phyloP scores from a whole-genome alignment of 164 flowering plant species.

The Cinnamomum micranthum region DNA sequence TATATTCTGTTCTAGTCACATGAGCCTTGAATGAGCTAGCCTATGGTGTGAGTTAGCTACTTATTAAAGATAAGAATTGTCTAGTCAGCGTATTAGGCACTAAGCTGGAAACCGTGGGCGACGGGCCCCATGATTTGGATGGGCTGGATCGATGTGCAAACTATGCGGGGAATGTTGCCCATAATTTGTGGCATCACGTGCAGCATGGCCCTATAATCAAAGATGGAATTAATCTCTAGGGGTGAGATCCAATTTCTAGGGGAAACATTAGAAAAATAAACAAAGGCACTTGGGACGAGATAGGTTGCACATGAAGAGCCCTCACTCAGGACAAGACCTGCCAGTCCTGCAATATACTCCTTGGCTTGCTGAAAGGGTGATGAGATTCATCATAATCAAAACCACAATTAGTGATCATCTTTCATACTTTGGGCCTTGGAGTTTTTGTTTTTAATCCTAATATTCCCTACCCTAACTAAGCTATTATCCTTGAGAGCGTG shows the following conservation, averaged over 20 bases:
- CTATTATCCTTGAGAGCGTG: no score
- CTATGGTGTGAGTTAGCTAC: no score
- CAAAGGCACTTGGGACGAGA: neutral
- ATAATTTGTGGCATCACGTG: neutral
- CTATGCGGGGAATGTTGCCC: neutral
- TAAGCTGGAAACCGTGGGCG: neutral
- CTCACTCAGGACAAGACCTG: slow-evolving; percentile 1
- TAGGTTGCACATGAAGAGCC: neutral
- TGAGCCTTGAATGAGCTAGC: no score
- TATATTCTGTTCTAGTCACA: no score
- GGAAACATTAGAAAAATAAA: neutral
- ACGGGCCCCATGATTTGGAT: neutral
- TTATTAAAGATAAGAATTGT: no score
- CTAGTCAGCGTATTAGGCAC: no score
- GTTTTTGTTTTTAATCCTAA: no score
- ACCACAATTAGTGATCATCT: no score
- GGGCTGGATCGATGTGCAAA: neutral
- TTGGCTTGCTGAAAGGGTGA: neutral
- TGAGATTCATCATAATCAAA: no score
- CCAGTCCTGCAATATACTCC: neutral
- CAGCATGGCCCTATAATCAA: neutral
- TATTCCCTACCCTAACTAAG: no score
- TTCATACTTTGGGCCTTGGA: no score
- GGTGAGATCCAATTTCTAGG: neutral
- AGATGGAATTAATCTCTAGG: neutral